Evolutionary conservation across 23 red algal genomes (phyloP), one percentile per base, ranked within the genome.

Genomic region (Agarophyton chilense): DNA sequence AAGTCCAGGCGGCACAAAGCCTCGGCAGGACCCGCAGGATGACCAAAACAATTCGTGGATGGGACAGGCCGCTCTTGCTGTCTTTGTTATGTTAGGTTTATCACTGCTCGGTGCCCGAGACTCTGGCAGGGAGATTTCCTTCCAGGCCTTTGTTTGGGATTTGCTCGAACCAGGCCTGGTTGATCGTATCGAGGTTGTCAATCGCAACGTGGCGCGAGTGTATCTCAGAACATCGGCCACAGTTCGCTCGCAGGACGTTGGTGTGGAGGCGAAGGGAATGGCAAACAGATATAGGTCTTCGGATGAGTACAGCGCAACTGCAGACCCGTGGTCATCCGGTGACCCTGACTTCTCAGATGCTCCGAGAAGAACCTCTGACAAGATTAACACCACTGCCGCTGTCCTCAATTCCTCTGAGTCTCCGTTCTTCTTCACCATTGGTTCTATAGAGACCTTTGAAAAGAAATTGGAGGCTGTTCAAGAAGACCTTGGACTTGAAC

Each of bases 91-190:
- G 76, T 44, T 81, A 0, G 77, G 75, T 10, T 18, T 91, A 35
- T 91, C 88, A 41, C 72, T 94, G 24, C 53, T 94, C 5, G 91
- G 91, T 17, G 70, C 79, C 19, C 66, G 82, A 14, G 73, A 90
- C 42, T 55, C 71, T 26, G 82, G 77, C 38, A 79, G 80, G 5
- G 97, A 99, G 50, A 99, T 99, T 46, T 92, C 93, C 21, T 99
- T 99, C 65, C 97, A 99, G 60, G 77, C 90, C 4, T 94, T 99
- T 92, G 90, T 99, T 39, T 86, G 84, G 85, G 89, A 96, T 52
- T 49, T 99, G 13, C 51, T 99, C 33, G 64, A 95, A 42, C 90
- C 93, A 12, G 93, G 93, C 39, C 46, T 94, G 28, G 97, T 99
- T 19, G 92, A 99, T 41, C 87, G 92, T 35, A 82, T 99, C 33